Percentiles rank a stretch among this genome's conserved stretches.
These are phyloP conservation scores for Stachybotrys chartarum DNA, from an alignment of 2,329 filamentous ascomycete species.

Conservation along the genomic window DNA sequence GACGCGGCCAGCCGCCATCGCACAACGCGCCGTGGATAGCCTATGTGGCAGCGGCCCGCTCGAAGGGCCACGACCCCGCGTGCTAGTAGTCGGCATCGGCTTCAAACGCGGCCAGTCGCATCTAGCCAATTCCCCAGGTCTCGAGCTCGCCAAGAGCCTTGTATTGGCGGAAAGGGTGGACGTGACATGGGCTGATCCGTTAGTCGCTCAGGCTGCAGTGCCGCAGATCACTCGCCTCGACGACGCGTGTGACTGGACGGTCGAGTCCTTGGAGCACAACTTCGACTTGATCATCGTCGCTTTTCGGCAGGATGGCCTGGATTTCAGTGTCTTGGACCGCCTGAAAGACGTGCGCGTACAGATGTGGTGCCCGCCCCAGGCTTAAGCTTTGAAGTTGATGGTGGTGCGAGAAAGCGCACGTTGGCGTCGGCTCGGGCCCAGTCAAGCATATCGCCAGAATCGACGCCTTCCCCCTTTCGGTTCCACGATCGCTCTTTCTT, in stretches of 20 bases:
- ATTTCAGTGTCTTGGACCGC: slow-evolving; percentile 28
- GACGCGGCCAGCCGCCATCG: slow-evolving; percentile 31
- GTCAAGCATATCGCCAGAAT: not conserved
- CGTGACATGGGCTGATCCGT: slow-evolving; percentile 36
- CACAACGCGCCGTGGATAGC: slow-evolving; percentile 23
- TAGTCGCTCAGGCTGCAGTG: slow-evolving; percentile 33
- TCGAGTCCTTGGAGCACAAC: slow-evolving; percentile 20
- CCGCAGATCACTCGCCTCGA: slow-evolving; percentile 29
- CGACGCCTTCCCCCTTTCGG: not conserved
- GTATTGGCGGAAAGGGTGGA: slow-evolving; percentile 27
- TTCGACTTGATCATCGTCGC: slow-evolving; percentile 38
- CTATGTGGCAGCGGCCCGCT: slow-evolving; percentile 11
- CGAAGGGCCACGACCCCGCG: slow-evolving; percentile 13
- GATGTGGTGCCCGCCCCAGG: slow-evolving; percentile 25
- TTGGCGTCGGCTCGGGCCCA: not conserved
- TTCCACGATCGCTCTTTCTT: not conserved
- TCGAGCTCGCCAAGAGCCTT: slow-evolving; percentile 31
- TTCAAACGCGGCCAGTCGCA: slow-evolving; percentile 43
- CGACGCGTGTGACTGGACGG: slow-evolving; percentile 28
- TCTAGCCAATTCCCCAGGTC: slow-evolving; percentile 39
- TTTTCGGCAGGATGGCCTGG: slow-evolving; percentile 32
- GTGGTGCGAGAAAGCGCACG: not conserved
- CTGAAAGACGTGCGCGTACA: slow-evolving; percentile 27
- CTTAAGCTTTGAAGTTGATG: slow-evolving; percentile 2
- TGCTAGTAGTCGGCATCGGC: slow-evolving; percentile 40